These are phyloP conservation scores for Trichocladium uniseriatum DNA, from an alignment of 495 filamentous ascomycete species.

Conservation along the genomic window DNA sequence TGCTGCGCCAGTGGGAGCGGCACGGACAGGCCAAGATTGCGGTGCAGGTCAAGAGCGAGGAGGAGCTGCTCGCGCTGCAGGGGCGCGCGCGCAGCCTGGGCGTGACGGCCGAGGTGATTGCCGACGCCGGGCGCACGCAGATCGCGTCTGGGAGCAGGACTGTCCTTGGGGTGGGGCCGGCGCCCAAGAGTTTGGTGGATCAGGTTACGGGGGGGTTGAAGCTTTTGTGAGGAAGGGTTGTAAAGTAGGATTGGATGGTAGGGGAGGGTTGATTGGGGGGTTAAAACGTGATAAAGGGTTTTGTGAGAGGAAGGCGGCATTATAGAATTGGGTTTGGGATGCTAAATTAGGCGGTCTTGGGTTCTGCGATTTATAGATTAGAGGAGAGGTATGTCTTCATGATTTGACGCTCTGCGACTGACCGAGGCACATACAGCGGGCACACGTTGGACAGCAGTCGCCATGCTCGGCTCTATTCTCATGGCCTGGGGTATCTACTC, in stretches of 20 bases:
- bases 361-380: no score
- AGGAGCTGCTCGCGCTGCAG: slow-evolving; percentile 68
- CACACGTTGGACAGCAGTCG: not conserved
- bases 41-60: slow-evolving; percentile 73
- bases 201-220: slow-evolving; percentile 81
- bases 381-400: no score
- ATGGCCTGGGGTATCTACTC: slow-evolving; percentile 30
- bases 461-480: not conserved
- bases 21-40: slow-evolving; percentile 87
- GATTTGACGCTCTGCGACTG: no score
- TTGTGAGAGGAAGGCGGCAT: no score
- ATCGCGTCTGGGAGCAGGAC: slow-evolving; percentile 88
- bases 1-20: slow-evolving; percentile 79
- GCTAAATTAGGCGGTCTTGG: no score
- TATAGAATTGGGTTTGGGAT: no score
- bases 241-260: not conserved
- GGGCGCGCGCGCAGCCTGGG: slow-evolving; percentile 74
- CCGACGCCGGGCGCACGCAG: slow-evolving; percentile 95
- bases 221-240: slow-evolving; percentile 48
- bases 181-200: slow-evolving; percentile 79
- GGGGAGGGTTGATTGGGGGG: not conserved
- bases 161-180: slow-evolving; percentile 81
- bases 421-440: no score
- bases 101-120: slow-evolving; percentile 76
- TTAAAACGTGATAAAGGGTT: no score